These are phyloP conservation scores for Fusarium sp. DNA, from an alignment of 2,329 filamentous ascomycete genomes.

Conservation along the genomic window DNA sequence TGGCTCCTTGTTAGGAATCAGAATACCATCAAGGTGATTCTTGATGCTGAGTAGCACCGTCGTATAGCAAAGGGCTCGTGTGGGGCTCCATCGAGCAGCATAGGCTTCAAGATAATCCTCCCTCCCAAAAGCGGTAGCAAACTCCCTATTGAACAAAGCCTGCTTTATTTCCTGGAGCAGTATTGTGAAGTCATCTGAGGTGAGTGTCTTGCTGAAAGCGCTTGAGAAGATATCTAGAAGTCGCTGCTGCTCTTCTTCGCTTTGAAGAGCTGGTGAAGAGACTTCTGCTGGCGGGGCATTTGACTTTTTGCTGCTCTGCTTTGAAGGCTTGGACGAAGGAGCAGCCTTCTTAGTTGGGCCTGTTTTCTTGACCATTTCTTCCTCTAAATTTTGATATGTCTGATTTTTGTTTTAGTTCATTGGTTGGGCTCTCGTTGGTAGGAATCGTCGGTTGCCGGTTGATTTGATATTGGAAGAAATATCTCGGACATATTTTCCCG, in stretches of 20 bases:
- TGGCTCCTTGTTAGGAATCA: slow-evolving; percentile 2
- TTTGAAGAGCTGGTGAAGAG: slow-evolving; percentile 30
- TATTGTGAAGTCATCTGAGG: slow-evolving; percentile 59
- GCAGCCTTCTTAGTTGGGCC: slow-evolving; percentile 37
- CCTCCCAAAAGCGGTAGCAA: slow-evolving; percentile 79
- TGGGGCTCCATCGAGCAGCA: slow-evolving; percentile 90
- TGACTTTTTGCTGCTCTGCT: slow-evolving; percentile 35
- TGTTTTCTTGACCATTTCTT: slow-evolving; percentile 44
- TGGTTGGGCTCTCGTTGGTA: neutral
- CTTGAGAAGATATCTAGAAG: slow-evolving; percentile 79
- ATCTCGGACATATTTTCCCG: slow-evolving; percentile 25
- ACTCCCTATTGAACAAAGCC: slow-evolving; percentile 87
- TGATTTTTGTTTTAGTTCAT: neutral
- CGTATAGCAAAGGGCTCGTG: slow-evolving; percentile 84
- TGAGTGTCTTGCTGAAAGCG: slow-evolving; percentile 66
- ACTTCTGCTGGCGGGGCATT: slow-evolving; percentile 18
- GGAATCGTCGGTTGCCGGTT: slow-evolving; percentile 7
- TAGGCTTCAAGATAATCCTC: slow-evolving; percentile 82
- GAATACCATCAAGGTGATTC: slow-evolving; percentile 48
- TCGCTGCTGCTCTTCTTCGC: slow-evolving; percentile 65
- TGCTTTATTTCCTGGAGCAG: slow-evolving; percentile 85
- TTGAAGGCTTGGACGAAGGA: slow-evolving; percentile 26
- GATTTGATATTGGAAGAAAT: slow-evolving; percentile 15
- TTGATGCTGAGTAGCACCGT: slow-evolving; percentile 59
- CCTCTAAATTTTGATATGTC: slow-evolving; percentile 1